Conservation (phyloP, 768 basidiomycete genomes). For the Kwoniella europaea region DNA sequence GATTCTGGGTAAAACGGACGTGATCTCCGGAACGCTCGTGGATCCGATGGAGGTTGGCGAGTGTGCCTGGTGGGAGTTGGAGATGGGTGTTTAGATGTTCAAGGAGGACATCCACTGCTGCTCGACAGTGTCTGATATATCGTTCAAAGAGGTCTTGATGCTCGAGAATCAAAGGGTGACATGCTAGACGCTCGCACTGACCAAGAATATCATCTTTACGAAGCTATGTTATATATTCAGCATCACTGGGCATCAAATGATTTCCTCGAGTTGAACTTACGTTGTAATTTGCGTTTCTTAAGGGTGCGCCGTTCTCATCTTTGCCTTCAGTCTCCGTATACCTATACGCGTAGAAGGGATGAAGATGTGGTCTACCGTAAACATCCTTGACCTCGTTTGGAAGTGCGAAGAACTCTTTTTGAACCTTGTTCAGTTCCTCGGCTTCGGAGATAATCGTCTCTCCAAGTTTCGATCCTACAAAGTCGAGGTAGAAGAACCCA, state of each 20-base stretch:
- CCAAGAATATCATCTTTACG: conserved; percentile 39
- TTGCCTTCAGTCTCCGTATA: conserved; percentile 8
- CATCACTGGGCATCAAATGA: background rate
- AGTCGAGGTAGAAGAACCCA: conserved; percentile 43
- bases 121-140: conserved; percentile 31
- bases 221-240: conserved; percentile 9
- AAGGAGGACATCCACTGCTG: conserved; percentile 27
- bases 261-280: conserved; percentile 7
- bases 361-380: conserved; percentile 31
- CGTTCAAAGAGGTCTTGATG: conserved; percentile 23
- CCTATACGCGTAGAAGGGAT: conserved; percentile 39
- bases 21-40: conserved; percentile 33
- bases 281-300: conserved; percentile 35
- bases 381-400: conserved; percentile 37
- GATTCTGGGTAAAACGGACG: conserved; percentile 33
- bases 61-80: conserved; percentile 28
- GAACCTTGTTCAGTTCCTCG: conserved; percentile 27
- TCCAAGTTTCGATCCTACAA: conserved; percentile 30
- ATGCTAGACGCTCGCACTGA: conserved; percentile 24
- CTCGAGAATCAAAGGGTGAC: conserved; percentile 26
- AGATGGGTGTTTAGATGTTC: conserved; percentile 28
- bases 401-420: conserved; percentile 32
- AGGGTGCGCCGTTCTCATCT: conserved; percentile 22
- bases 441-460: conserved; percentile 31
- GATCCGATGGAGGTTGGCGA: conserved; percentile 30